Evolutionary conservation across 2,329 filamentous ascomycete species (phyloP).

Genomic region (Aureobasidium sp.): DNA sequence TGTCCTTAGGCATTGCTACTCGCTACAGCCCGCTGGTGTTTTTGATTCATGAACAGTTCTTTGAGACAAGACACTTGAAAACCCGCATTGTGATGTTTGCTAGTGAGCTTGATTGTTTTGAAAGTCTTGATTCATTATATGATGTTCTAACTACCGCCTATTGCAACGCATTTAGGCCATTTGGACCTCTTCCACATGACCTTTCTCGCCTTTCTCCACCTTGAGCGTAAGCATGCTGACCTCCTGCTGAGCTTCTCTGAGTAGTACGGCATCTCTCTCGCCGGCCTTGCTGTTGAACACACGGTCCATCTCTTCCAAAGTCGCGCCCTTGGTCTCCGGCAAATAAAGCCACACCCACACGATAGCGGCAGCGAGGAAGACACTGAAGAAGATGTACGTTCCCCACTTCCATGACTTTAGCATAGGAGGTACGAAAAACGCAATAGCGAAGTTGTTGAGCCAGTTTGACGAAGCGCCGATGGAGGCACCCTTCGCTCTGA

Average conservation of each 20-base stretch:
- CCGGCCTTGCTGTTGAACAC: conserved; percentile 29
- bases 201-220: conserved; percentile 20
- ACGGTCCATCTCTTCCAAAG: conserved; percentile 46
- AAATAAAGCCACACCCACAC: conserved; percentile 58
- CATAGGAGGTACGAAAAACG: conserved; percentile 60
- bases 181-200: conserved; percentile 10
- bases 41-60: no score
- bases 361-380: conserved; percentile 70
- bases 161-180: not conserved
- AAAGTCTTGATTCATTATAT: not conserved
- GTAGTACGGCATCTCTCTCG: conserved; percentile 16
- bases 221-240: conserved; percentile 7
- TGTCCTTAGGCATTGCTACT: no score
- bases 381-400: conserved; percentile 76
- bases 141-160: not conserved
- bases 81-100: not conserved
- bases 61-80: no score
- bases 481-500: conserved; percentile 74
- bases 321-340: conserved; percentile 60
- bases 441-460: conserved; percentile 34
- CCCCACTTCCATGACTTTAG: conserved; percentile 70
- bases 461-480: conserved; percentile 62
- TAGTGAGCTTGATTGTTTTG: not conserved
- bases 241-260: conserved; percentile 17
- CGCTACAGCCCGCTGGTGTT: no score